A percentile compares a stretch with the other conserved stretches of the same genome.
Evolutionary conservation across 2,329 filamentous ascomycete genomes (phyloP).

Genomic region (Rugonectria rugulosa): DNA sequence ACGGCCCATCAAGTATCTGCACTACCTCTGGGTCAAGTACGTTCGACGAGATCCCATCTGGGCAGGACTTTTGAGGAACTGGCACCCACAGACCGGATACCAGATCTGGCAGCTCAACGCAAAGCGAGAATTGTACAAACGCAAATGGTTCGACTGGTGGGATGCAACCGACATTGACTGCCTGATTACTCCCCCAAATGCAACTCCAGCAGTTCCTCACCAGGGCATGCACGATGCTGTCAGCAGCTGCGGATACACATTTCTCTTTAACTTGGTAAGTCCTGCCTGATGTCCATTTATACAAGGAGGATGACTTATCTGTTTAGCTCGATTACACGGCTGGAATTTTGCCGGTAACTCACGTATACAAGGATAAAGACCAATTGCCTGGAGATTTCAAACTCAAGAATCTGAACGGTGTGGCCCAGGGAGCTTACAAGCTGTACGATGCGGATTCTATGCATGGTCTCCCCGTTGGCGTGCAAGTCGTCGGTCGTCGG

Average conservation of each 20-base stretch:
- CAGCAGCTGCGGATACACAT: conserved; percentile 90
- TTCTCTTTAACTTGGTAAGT: conserved; percentile 85
- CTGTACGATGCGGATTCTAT: conserved; percentile 83
- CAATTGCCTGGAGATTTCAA: conserved; percentile 68
- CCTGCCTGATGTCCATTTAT: too few species aligned
- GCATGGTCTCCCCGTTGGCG: conserved; percentile 86
- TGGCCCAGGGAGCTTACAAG: conserved; percentile 84
- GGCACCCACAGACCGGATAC: conserved; percentile 75
- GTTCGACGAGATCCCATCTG: conserved; percentile 77
- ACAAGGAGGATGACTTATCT: conserved; percentile 8
- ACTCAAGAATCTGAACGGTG: conserved; percentile 73
- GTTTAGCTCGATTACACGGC: conserved; percentile 81
- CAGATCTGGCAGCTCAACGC: conserved; percentile 86
- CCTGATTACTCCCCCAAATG: conserved; percentile 84
- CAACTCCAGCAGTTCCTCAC: conserved; percentile 88
- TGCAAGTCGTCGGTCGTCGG: conserved; percentile 82
- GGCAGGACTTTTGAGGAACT: conserved; percentile 78
- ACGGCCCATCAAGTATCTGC: conserved; percentile 78
- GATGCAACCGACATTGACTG: conserved; percentile 76
- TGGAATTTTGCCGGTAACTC: conserved; percentile 84
- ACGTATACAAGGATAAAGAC: conserved; percentile 76
- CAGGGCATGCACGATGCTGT: conserved; percentile 86
- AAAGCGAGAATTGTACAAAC: conserved; percentile 79
- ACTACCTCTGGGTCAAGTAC: conserved; percentile 90
- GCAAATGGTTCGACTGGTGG: conserved; percentile 87